These are phyloP conservation scores for Solanum pinnatisectum DNA, from an alignment of 257 asterid species.

Conservation along the genomic window DNA sequence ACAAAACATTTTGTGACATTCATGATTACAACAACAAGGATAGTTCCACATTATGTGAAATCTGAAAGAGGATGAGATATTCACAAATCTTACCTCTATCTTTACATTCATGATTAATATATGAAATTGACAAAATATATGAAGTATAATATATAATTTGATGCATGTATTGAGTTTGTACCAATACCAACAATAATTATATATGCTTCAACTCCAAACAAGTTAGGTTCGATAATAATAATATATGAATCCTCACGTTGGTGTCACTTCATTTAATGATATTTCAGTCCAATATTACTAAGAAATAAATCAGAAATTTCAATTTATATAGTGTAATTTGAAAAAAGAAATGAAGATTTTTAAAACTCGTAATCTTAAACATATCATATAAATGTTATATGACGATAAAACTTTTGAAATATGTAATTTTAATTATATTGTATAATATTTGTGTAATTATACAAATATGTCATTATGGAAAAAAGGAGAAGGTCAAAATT, in stretches of 20 bases:
- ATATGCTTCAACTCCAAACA: not conserved
- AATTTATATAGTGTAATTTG: not conserved
- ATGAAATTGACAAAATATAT: too few species aligned
- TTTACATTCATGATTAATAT: too few species aligned
- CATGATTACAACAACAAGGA: not conserved
- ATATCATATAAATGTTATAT: not conserved
- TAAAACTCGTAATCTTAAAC: not conserved
- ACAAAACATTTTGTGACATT: not conserved
- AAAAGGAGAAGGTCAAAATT: not conserved
- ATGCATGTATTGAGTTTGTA: not conserved
- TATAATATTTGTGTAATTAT: not conserved
- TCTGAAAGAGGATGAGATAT: not conserved
- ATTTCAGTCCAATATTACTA: not conserved
- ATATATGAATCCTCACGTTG: not conserved
- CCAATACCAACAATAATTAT: not conserved
- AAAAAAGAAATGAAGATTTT: not conserved
- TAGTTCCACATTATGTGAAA: not conserved
- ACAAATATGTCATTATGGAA: not conserved
- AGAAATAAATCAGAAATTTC: not conserved
- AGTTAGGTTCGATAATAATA: not conserved
- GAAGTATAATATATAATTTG: not conserved
- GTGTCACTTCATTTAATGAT: not conserved
- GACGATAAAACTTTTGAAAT: not conserved
- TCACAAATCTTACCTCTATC: too few species aligned
- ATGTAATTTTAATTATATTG: not conserved